Evolutionary conservation across 208 protist genomes (phyloP).

Genomic region (Porcisia hertigi): DNA sequence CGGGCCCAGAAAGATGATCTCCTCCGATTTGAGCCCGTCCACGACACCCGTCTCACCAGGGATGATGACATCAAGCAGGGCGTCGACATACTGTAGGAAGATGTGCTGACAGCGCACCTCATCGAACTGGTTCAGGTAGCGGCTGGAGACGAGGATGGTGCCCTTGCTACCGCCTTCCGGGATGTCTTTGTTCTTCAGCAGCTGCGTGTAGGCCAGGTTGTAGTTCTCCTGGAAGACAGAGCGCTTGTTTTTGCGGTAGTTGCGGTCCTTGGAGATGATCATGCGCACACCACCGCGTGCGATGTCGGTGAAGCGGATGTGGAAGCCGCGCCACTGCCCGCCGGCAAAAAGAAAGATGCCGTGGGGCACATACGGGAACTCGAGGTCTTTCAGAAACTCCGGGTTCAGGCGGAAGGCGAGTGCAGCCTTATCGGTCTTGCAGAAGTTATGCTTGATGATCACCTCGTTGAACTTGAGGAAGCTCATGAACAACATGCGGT

Average conservation of each 20-base stretch:
- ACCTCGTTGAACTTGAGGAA: conserved; percentile 94
- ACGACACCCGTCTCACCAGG: conserved; percentile 79
- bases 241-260: conserved; percentile 89
- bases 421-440: conserved; percentile 91
- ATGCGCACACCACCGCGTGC: conserved; percentile 95
- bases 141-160: conserved; percentile 86
- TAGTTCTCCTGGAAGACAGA: conserved; percentile 97
- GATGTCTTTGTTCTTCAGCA: conserved; percentile 98
- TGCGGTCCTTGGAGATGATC: conserved; percentile 91
- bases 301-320: conserved; percentile 96
- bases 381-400: conserved; percentile 69
- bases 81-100: conserved; percentile 96
- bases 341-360: conserved; percentile 94
- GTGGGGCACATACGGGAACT: conserved; percentile 86
- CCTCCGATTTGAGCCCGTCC: conserved; percentile 72
- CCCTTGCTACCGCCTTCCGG: conserved; percentile 97
- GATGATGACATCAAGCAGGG: conserved; percentile 92
- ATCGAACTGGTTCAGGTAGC: conserved; percentile 78
- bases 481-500: conserved; percentile 81
- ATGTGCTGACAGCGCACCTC: conserved; percentile 66
- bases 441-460: conserved; percentile 95
- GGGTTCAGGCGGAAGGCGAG: conserved; percentile 93
- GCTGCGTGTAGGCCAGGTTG: conserved; percentile 95
- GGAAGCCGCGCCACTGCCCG: conserved; percentile 95
- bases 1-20: conserved; percentile 97